phyloP scores from a whole-genome alignment of 2,329 filamentous ascomycete genomes.

The Talaromyces sp. region DNA sequence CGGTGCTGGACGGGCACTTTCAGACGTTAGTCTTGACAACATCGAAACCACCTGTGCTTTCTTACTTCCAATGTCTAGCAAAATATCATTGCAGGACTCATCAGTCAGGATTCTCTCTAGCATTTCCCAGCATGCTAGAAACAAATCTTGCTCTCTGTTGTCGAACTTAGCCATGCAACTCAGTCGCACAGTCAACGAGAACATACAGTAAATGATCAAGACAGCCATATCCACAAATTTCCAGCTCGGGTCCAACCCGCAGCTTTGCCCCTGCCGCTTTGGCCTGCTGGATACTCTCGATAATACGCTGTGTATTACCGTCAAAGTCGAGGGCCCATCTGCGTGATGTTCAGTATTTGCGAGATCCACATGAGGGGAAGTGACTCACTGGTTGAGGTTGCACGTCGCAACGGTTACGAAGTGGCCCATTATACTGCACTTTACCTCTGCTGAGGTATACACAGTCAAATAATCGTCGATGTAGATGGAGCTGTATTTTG shows the following conservation, averaged over 20 bases:
- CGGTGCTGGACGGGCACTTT: slow-evolving; percentile 43
- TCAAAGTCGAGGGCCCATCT: slow-evolving; percentile 53
- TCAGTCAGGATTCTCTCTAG: slow-evolving; percentile 58
- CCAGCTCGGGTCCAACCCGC: slow-evolving; percentile 51
- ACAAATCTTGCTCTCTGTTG: slow-evolving; percentile 27
- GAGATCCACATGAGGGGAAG: neutral
- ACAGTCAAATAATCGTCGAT: neutral
- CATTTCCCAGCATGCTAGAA: slow-evolving; percentile 59
- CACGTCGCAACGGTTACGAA: slow-evolving; percentile 20
- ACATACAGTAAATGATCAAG: slow-evolving; percentile 61
- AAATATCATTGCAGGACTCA: slow-evolving; percentile 54
- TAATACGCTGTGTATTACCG: slow-evolving; percentile 61
- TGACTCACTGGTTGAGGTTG: slow-evolving; percentile 24
- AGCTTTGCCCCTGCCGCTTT: slow-evolving; percentile 57
- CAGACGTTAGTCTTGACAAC: neutral
- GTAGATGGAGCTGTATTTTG: neutral
- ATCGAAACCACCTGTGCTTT: neutral
- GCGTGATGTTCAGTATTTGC: neutral
- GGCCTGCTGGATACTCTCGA: slow-evolving; percentile 57
- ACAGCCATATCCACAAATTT: slow-evolving; percentile 55
- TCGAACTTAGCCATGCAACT: neutral
- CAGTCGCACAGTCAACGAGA: slow-evolving; percentile 4
- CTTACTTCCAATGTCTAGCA: slow-evolving; percentile 16
- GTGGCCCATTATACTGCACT: slow-evolving; percentile 14
- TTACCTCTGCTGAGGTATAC: neutral